Conservation (phyloP, 768 basidiomycete genomes). For the Auricularia heimuer region DNA sequence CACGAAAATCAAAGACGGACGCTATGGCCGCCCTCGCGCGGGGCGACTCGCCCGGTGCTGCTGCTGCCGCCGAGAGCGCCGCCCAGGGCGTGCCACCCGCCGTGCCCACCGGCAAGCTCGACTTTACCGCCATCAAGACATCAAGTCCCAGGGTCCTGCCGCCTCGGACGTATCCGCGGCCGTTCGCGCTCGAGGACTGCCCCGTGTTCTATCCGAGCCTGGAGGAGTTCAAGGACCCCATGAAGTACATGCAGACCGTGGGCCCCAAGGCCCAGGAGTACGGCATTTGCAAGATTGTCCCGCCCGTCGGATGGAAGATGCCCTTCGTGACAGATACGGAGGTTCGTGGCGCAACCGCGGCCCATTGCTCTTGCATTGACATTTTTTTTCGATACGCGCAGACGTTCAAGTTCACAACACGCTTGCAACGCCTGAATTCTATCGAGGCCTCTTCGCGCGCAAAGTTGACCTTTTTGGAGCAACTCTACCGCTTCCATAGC, state of each 20-base stretch:
- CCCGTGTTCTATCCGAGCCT: slow-evolving; percentile 78
- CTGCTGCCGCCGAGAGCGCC: slow-evolving; percentile 40
- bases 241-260: slow-evolving; percentile 84
- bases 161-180: slow-evolving; percentile 40
- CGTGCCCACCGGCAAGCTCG: slow-evolving; percentile 28
- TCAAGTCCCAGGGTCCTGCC: slow-evolving; percentile 35
- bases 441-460: slow-evolving; percentile 96
- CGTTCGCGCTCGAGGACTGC: slow-evolving; percentile 83
- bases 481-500: slow-evolving; percentile 91
- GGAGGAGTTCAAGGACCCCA: slow-evolving; percentile 92
- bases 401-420: slow-evolving; percentile 93
- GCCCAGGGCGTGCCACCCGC: slow-evolving; percentile 19
- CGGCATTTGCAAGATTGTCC: slow-evolving; percentile 95
- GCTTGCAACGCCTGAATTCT: slow-evolving; percentile 88
- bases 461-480: slow-evolving; percentile 94
- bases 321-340: slow-evolving; percentile 92
- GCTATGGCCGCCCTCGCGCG: slow-evolving; percentile 70
- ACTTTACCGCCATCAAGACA: slow-evolving; percentile 66
- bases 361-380: neutral
- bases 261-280: slow-evolving; percentile 57
- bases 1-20: slow-evolving; percentile 85
- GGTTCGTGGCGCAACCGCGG: slow-evolving; percentile 36
- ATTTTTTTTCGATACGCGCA: slow-evolving; percentile 19
- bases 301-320: slow-evolving; percentile 90
- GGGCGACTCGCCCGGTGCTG: slow-evolving; percentile 43